Evolutionary conservation across 441 rosid species (phyloP), one percentile per base, ranked within the genome.

Genomic region (Viola pubescens): DNA sequence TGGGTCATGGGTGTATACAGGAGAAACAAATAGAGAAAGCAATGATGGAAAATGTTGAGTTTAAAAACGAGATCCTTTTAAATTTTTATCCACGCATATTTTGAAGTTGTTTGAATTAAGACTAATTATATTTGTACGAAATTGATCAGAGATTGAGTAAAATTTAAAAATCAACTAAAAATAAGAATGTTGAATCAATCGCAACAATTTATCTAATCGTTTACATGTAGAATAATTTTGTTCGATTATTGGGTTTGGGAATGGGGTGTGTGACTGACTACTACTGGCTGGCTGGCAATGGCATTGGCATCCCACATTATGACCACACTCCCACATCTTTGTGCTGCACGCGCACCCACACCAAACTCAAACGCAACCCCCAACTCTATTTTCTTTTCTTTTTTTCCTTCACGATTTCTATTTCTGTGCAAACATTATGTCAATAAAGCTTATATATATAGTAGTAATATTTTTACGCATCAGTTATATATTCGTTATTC

Each of bases 301-400:
- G 34, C 74, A 77, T 71, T 74, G 76, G 78, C 74, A 77, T 71
- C 77, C 62, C 51, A 79, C 68, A 86, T 66, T 67, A 79, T 82
- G 79, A 80, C 81, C 85, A 76, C 83, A 76, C 66, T 78, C 73
- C 82, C 82, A 71, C 82, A 52, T 67, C 73, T 67, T 43, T 64
- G 59, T 42, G 67, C 75, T 68, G 90, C 92, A 85, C 80, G 85
- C 92, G 92, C 88, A 85, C 62, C 86, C 85, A 83, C 86, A 83
- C 86, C 84, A 72, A 83, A 77, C 83, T 66, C 76, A 51, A 38
- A 61, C 65, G 64, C 72, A 57, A 56, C 52, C 54, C 38, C 50
- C 40, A 16, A 16, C 19, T 16, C 0, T 16, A 16, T 16, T 16
- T 16, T 16, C 19, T 16, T 16, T 16, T 54, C 48, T n/a, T 12